Base-by-base conservation (phyloP, 352 stramenopile species). In the Phytophthora palmivora region DNA sequence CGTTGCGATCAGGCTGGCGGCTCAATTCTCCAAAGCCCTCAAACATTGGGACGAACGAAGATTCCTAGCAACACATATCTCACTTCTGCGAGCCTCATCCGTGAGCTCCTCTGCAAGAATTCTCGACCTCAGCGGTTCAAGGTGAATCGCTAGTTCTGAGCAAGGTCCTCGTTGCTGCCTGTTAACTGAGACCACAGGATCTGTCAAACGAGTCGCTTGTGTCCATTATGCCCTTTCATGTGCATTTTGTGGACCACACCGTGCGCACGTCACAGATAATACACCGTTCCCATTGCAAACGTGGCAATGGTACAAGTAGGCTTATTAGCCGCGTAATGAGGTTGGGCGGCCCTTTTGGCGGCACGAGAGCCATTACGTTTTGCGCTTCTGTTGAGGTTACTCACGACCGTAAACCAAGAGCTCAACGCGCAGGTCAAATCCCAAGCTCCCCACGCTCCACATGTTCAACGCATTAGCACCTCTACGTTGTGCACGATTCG, bases 351-450 rank as follows among this genome's bases (percentile, higher is more conserved):
- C 50, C 39, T 61, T 67, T 67, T 62, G 50, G 41, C 42, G 50
- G 26, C 58, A 62, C 42, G 22, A 67, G 58, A 49, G 50, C 43
- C 43, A 57, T 56, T 55, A 52, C 10, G 16, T 34, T 49, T 67
- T 50, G 26, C 42, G 50, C 6, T 67, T 42, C 34, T 36, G 33
- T 46, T 46, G n/a, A 56, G 18, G 49, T 67, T 61, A 67, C 56
- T 58, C 41, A 64, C 56, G 12, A 32, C 8, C 32, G 37, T 43
- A 19, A 26, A 24, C 24, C 22, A 52, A 64, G 46, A 62, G 42
- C 50, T 45, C 24, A 63, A 56, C 43, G 37, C 30, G 42, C 34
- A 51, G 59, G n/a, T 67, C 59, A 67, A 67, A 63, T 68, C 43
- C 38, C 28, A 41, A 34, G 33, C 26, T 24, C 14, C n/a, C n/a